Evolutionary conservation across 768 basidiomycete genomes (phyloP).

Genomic region (Boletus sp.): DNA sequence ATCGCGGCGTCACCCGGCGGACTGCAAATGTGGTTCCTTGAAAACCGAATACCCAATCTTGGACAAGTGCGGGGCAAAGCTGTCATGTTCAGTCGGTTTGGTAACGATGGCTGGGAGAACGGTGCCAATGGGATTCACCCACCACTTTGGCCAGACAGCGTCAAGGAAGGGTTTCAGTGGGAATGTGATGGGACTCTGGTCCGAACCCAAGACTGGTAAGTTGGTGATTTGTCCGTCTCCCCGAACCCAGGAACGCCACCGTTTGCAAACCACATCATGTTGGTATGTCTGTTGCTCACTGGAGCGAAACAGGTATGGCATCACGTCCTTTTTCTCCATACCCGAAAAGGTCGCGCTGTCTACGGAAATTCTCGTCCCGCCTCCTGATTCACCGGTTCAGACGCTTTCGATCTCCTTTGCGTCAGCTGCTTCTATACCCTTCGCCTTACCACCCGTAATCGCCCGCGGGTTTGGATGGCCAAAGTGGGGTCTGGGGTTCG

Average conservation of each 20-base stretch:
- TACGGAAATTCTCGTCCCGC: constrained; percentile 49
- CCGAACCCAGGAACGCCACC: not conserved
- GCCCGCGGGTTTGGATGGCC: constrained; percentile 88
- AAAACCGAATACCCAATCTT: constrained; percentile 74
- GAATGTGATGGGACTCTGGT: constrained; percentile 65
- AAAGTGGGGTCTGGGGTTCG: constrained; percentile 67
- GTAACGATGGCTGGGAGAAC: constrained; percentile 62
- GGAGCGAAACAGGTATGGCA: constrained; percentile 58
- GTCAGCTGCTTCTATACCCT: constrained; percentile 77
- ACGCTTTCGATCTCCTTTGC: constrained; percentile 73
- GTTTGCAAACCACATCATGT: not conserved
- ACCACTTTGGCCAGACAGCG: constrained; percentile 78
- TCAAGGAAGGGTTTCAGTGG: constrained; percentile 73
- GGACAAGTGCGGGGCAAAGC: constrained; percentile 86
- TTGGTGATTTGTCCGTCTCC: not conserved
- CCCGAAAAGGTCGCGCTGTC: constrained; percentile 73
- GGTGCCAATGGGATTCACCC: constrained; percentile 87
- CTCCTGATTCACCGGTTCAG: constrained; percentile 33
- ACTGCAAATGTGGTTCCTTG: constrained; percentile 72
- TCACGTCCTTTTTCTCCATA: constrained; percentile 76
- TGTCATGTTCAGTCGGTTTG: constrained; percentile 81
- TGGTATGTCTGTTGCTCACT: constrained; percentile 4
- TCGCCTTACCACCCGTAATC: constrained; percentile 72
- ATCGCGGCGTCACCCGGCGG: constrained; percentile 52
- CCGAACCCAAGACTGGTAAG: constrained; percentile 82